These are phyloP conservation scores for Coprinellus micaceus DNA, from an alignment of 768 basidiomycete genomes.

Conservation along the genomic window DNA sequence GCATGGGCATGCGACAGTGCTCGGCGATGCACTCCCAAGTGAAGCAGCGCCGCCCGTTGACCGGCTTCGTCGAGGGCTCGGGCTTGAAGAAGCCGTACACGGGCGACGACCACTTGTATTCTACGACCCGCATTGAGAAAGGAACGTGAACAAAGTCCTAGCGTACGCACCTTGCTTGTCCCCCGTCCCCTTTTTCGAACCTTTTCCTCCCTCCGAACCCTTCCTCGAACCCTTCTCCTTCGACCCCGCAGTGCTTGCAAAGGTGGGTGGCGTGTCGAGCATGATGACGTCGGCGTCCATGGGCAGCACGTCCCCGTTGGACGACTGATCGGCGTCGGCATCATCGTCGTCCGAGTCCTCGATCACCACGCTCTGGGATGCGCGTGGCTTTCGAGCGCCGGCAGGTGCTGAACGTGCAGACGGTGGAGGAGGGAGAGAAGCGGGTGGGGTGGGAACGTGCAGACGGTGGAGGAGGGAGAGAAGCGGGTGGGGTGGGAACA, in stretches of 20 bases:
- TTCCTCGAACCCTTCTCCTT: neutral
- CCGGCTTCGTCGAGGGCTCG: conserved; percentile 9
- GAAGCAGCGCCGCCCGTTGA: conserved; percentile 3
- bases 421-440: too few relatives aligned
- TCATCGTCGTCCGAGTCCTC: neutral
- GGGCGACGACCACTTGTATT: too few relatives aligned
- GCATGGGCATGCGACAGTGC: conserved; percentile 5
- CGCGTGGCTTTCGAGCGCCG: neutral
- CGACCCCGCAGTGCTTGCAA: neutral
- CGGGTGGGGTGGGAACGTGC: too few relatives aligned
- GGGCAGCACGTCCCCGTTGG: neutral
- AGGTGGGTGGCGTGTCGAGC: neutral
- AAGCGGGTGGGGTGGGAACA: neutral
- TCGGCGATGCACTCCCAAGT: conserved; percentile 9
- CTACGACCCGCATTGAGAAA: too few relatives aligned
- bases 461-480: too few relatives aligned
- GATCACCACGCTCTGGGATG: neutral
- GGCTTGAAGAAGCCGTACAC: conserved; percentile 9
- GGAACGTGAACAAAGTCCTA: too few relatives aligned
- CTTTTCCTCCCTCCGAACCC: neutral
- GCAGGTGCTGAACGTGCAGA: too few relatives aligned
- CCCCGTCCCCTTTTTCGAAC: neutral
- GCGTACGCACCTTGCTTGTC: too few relatives aligned
- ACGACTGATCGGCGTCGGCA: neutral
- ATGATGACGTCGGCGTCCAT: neutral